Conservation (phyloP, 306 rosid genomes). For the Vigna reflexopilosa region DNA sequence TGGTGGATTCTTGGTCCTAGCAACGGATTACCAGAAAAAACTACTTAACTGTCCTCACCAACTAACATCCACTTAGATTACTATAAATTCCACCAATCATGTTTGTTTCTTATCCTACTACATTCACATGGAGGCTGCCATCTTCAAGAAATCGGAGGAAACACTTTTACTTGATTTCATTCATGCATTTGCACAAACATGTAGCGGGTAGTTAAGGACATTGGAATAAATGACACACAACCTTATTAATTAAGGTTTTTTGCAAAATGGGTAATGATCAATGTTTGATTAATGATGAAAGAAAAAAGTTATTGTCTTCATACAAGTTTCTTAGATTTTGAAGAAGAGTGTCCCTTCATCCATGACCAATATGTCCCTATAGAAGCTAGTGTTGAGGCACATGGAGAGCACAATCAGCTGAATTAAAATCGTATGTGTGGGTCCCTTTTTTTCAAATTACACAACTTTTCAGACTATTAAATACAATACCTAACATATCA, state of each 20-base stretch:
- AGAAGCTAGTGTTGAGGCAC: slow-evolving; percentile 34
- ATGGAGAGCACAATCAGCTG: slow-evolving; percentile 45
- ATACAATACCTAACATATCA: slow-evolving; percentile 23
- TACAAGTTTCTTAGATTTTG: neutral
- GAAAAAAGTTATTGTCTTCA: neutral
- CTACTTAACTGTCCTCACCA: slow-evolving; percentile 65
- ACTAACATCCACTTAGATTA: slow-evolving; percentile 45
- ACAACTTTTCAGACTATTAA: slow-evolving; percentile 23
- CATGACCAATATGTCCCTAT: slow-evolving; percentile 38
- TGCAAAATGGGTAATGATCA: neutral
- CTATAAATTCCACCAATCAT: slow-evolving; percentile 40
- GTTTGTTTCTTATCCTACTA: slow-evolving; percentile 35
- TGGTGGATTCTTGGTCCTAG: slow-evolving; percentile 51
- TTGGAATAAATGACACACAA: slow-evolving; percentile 1
- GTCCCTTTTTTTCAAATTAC: slow-evolving; percentile 16
- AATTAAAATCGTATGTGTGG: slow-evolving; percentile 34
- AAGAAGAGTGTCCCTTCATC: neutral
- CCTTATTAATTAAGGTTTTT: neutral
- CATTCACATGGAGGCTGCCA: slow-evolving; percentile 48
- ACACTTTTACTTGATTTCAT: slow-evolving; percentile 32
- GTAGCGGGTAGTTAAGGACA: neutral
- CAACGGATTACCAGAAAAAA: slow-evolving; percentile 74
- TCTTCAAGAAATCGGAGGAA: slow-evolving; percentile 41
- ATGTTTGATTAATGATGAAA: neutral
- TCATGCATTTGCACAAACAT: slow-evolving; percentile 49